A percentile compares a stretch with the other conserved stretches of the same genome.
Conservation (phyloP, 495 filamentous ascomycete species). For the Aspergillus olivimuriae region DNA sequence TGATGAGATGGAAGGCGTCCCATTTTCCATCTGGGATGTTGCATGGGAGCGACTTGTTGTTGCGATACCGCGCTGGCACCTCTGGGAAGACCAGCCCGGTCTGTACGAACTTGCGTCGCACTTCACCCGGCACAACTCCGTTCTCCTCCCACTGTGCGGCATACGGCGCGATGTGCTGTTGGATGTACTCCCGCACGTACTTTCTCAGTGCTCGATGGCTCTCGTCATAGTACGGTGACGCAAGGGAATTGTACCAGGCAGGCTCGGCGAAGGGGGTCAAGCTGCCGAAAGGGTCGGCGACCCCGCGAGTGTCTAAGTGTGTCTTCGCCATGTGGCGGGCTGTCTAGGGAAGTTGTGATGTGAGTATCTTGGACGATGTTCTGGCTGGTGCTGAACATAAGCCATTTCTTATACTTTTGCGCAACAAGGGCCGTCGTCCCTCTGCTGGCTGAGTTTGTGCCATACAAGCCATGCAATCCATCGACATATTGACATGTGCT, state of each 20-base stretch:
- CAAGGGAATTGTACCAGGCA: constrained; percentile 61
- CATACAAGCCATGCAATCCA: too few relatives aligned
- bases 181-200: constrained; percentile 61
- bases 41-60: neutral
- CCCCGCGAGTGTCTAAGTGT: too few relatives aligned
- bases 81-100: neutral
- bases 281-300: neutral
- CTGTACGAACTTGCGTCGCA: neutral
- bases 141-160: constrained; percentile 25
- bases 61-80: neutral
- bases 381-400: too few relatives aligned
- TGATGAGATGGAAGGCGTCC: neutral
- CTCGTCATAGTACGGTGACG: constrained; percentile 69
- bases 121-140: constrained; percentile 18
- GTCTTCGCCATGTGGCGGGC: too few relatives aligned
- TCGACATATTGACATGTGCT: too few relatives aligned
- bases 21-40: neutral
- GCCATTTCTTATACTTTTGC: too few relatives aligned
- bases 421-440: too few relatives aligned
- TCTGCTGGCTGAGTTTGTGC: too few relatives aligned
- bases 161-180: constrained; percentile 43
- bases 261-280: constrained; percentile 60
- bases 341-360: too few relatives aligned
- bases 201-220: constrained; percentile 58
- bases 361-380: too few relatives aligned